Evolutionary conservation across 768 basidiomycete species (phyloP).

Genomic region (Favolaschia claudopus): DNA sequence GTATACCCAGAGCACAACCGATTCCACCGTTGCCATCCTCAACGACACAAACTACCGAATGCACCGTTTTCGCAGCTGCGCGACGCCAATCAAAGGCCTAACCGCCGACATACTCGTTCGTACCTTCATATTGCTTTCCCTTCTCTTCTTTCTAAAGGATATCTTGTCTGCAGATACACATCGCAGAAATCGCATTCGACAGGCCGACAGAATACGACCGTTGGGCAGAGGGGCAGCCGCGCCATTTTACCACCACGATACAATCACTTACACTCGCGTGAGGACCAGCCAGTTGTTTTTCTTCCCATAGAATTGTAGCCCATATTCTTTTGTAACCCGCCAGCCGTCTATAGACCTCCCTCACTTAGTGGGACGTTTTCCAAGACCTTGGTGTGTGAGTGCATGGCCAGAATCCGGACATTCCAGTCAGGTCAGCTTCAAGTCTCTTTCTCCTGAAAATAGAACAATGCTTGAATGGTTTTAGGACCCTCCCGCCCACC

Average conservation of each 20-base stretch:
- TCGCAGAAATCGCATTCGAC: constrained; percentile 72
- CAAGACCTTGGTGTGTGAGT: too few species aligned
- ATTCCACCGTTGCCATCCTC: constrained; percentile 55
- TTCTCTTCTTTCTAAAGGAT: background rate
- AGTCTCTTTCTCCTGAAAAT: too few species aligned
- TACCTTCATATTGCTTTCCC: background rate
- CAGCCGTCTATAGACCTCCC: background rate
- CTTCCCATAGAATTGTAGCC: background rate
- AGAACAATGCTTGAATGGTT: too few species aligned
- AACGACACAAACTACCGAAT: constrained; percentile 70
- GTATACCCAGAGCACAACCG: constrained; percentile 59
- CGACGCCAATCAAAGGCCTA: constrained; percentile 85
- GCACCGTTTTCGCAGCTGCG: constrained; percentile 82
- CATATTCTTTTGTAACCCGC: background rate
- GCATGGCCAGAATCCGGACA: too few species aligned
- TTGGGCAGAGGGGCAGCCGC: constrained; percentile 62
- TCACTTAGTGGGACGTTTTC: too few species aligned
- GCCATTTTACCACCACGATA: constrained; percentile 32
- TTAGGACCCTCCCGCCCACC: too few species aligned
- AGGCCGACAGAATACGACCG: constrained; percentile 58
- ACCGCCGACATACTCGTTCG: constrained; percentile 84
- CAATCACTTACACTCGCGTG: constrained; percentile 12
- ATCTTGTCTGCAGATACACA: constrained; percentile 58
- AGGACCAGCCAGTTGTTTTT: background rate
- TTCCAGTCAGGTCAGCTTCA: too few species aligned